Percentiles rank a stretch among this genome's conserved stretches.
Conservation (phyloP, 169 alveolate species). For the Cryptosporidium ryanae region DNA sequence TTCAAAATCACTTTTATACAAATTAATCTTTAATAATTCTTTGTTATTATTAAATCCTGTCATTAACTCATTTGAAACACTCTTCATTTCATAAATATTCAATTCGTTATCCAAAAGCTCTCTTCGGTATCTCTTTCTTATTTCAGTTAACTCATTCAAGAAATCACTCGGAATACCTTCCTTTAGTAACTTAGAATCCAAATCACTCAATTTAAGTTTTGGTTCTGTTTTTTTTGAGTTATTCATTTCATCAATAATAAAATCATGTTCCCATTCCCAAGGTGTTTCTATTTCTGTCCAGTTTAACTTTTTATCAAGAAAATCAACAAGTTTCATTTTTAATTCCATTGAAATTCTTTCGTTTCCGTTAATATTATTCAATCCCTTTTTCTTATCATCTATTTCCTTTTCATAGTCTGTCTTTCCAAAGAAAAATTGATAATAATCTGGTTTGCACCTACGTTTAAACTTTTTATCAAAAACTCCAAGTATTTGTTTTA, state of each 20-base stretch:
- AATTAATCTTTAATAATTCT: constrained; percentile 29
- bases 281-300: constrained; percentile 63
- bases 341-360: constrained; percentile 43
- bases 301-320: constrained; percentile 47
- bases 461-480: constrained; percentile 36
- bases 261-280: constrained; percentile 74
- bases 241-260: constrained; percentile 31
- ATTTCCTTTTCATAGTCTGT: constrained; percentile 54
- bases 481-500: constrained; percentile 36
- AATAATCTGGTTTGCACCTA: constrained; percentile 44
- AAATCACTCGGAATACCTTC: constrained; percentile 45
- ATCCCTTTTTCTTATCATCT: background rate
- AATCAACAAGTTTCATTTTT: constrained; percentile 42
- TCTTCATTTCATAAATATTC: constrained; percentile 28
- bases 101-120: constrained; percentile 36
- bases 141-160: constrained; percentile 42
- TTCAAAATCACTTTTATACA: constrained; percentile 7
- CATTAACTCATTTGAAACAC: constrained; percentile 3
- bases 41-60: background rate
- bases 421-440: constrained; percentile 53
- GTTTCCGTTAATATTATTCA: background rate
- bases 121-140: constrained; percentile 42
- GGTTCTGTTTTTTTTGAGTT: background rate
- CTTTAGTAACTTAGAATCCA: constrained; percentile 33
- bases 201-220: constrained; percentile 31